Percentiles rank a stretch among this genome's conserved stretches.
Evolutionary conservation across 1,284 basidiomycete species (phyloP).

Genomic region (Cutaneotrichosporon sp.): DNA sequence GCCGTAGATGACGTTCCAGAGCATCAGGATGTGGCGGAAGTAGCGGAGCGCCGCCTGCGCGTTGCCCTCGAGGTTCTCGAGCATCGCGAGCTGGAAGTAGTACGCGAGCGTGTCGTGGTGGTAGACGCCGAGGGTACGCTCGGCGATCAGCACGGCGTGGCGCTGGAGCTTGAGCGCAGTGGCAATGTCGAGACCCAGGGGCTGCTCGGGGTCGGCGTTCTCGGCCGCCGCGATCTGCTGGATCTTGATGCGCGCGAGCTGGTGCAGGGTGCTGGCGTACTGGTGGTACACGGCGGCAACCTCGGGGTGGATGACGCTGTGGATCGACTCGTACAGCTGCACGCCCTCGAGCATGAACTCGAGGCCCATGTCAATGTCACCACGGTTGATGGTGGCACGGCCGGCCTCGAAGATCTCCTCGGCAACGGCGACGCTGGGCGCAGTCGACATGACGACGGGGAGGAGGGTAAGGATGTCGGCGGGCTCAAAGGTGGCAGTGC

Average conservation of each 20-base stretch:
- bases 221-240: slow-evolving; percentile 46
- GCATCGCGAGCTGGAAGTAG: slow-evolving; percentile 61
- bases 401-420: slow-evolving; percentile 61
- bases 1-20: slow-evolving; percentile 60
- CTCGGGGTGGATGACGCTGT: slow-evolving; percentile 61
- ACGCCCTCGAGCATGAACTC: slow-evolving; percentile 61
- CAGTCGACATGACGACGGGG: slow-evolving; percentile 59
- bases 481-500: slow-evolving; percentile 56
- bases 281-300: slow-evolving; percentile 59
- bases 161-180: slow-evolving; percentile 58
- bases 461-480: slow-evolving; percentile 59
- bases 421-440: slow-evolving; percentile 56
- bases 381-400: slow-evolving; percentile 57
- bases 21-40: slow-evolving; percentile 58
- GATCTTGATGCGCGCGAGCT: slow-evolving; percentile 52
- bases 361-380: slow-evolving; percentile 57
- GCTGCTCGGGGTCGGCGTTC: slow-evolving; percentile 46
- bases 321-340: slow-evolving; percentile 61
- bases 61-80: slow-evolving; percentile 57
- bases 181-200: slow-evolving; percentile 52
- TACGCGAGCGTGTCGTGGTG: slow-evolving; percentile 59
- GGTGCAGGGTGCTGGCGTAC: slow-evolving; percentile 57
- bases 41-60: slow-evolving; percentile 55
- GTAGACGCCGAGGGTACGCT: slow-evolving; percentile 60
- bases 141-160: slow-evolving; percentile 60